These are phyloP conservation scores for Salix suchowensis DNA, from an alignment of 345 rosid genomes.

Conservation along the genomic window DNA sequence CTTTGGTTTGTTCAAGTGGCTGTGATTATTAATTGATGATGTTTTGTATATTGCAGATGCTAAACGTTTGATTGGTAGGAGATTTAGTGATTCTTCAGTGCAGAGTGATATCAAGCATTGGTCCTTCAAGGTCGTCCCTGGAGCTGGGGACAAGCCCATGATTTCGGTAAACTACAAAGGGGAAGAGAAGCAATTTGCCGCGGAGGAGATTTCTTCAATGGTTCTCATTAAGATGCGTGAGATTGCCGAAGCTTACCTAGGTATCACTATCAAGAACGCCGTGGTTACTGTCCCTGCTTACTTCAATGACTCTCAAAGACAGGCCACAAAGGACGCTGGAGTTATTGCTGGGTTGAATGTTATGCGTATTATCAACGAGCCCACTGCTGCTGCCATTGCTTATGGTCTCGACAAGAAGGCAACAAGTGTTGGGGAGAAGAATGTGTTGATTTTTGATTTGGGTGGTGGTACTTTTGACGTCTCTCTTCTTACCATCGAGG, in stretches of 20 bases:
- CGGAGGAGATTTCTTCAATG: slow-evolving; percentile 15
- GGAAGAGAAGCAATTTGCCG: slow-evolving; percentile 7
- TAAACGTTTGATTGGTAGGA: slow-evolving; percentile 30
- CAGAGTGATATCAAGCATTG: slow-evolving; percentile 26
- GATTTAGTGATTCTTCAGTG: slow-evolving; percentile 16
- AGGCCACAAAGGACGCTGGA: slow-evolving; percentile 20
- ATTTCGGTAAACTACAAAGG: slow-evolving; percentile 15
- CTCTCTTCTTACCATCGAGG: slow-evolving; percentile 6
- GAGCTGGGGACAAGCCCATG: slow-evolving; percentile 32
- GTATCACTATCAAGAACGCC: slow-evolving; percentile 4
- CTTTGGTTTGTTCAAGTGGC: background rate
- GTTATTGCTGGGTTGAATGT: slow-evolving; percentile 14
- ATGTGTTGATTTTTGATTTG: slow-evolving; percentile 13
- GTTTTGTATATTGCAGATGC: slow-evolving; percentile 10
- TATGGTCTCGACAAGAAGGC: slow-evolving; percentile 17
- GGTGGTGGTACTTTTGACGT: slow-evolving; percentile 20
- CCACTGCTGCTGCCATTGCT: slow-evolving; percentile 16
- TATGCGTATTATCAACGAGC: slow-evolving; percentile 16
- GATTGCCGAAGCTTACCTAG: slow-evolving; percentile 15
- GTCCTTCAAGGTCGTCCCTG: slow-evolving; percentile 26
- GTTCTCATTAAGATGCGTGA: slow-evolving; percentile 16
- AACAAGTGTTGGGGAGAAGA: slow-evolving; percentile 7
- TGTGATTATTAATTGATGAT: background rate
- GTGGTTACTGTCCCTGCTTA: slow-evolving; percentile 20
- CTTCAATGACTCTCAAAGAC: slow-evolving; percentile 17